phyloP scores from a whole-genome alignment of 805 yeast species.

The Wickerhamiella domercqiae region DNA sequence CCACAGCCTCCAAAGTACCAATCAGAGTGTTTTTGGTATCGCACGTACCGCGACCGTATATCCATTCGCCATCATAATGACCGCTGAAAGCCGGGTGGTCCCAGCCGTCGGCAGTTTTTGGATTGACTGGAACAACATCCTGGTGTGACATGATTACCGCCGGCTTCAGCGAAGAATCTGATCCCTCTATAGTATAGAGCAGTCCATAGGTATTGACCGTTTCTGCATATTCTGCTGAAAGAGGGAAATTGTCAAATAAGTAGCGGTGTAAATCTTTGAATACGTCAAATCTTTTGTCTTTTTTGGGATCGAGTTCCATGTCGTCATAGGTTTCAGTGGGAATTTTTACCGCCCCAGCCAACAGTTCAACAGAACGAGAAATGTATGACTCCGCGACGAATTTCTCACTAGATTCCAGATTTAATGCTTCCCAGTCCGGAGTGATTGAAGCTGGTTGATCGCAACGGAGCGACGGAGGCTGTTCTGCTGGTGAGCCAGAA shows the following conservation, averaged over 20 bases:
- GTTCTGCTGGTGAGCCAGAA: background rate
- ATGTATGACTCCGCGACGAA: constrained; percentile 11
- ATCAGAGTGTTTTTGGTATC: constrained; percentile 64
- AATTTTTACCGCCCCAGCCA: constrained; percentile 43
- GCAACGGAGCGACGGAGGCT: background rate
- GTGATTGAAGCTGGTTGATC: background rate
- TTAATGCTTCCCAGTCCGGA: background rate
- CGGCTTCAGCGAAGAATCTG: constrained; percentile 40
- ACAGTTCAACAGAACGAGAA: constrained; percentile 8
- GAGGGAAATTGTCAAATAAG: constrained; percentile 36
- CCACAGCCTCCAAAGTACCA: constrained; percentile 52
- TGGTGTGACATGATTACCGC: constrained; percentile 59
- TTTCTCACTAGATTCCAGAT: constrained; percentile 2
- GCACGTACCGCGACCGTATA: constrained; percentile 66
- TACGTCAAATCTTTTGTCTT: constrained; percentile 35
- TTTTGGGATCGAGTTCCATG: constrained; percentile 28
- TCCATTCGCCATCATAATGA: constrained; percentile 44
- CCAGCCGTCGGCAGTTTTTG: constrained; percentile 43
- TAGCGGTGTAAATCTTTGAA: constrained; percentile 35
- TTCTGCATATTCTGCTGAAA: constrained; percentile 33
- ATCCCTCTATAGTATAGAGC: constrained; percentile 51
- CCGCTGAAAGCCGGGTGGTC: constrained; percentile 51
- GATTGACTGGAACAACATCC: constrained; percentile 67
- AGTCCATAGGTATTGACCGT: constrained; percentile 48
- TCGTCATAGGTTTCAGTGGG: constrained; percentile 54